Conservation (phyloP, 257 asterid genomes). For the Plantago major region DNA sequence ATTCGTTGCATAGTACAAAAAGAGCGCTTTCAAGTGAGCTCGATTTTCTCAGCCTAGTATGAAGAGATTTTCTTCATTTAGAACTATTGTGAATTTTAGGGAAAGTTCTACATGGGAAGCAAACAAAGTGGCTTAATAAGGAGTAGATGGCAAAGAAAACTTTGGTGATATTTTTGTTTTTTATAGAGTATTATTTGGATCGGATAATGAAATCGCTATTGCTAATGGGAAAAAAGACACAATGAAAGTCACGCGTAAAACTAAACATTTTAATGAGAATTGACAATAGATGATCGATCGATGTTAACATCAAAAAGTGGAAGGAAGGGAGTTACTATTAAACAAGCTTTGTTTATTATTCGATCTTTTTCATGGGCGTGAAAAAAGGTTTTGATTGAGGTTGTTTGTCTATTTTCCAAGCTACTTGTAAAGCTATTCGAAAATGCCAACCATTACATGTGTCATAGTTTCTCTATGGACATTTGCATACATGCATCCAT, state of each 20-base stretch:
- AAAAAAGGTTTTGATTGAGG: slow-evolving; percentile 22
- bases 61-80: too few relatives aligned
- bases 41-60: too few relatives aligned
- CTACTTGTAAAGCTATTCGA: slow-evolving; percentile 2
- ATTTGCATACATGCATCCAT: not conserved
- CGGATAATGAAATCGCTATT: slow-evolving; percentile 18
- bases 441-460: not conserved
- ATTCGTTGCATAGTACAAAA: too few relatives aligned
- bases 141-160: too few relatives aligned
- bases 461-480: not conserved
- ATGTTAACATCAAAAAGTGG: slow-evolving; percentile 8
- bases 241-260: slow-evolving; percentile 23
- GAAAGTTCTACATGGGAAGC: not conserved
- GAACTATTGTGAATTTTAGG: too few relatives aligned
- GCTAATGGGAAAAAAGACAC: slow-evolving; percentile 15
- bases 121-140: not conserved
- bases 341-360: not conserved
- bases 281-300: not conserved
- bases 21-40: too few relatives aligned
- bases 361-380: slow-evolving; percentile 2
- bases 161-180: too few relatives aligned
- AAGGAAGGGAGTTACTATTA: not conserved
- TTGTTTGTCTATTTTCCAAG: slow-evolving; percentile 10
- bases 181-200: not conserved
- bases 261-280: slow-evolving; percentile 10